These are phyloP conservation scores for Cyberlindnera suaveolens DNA, from an alignment of 805 yeast species.

Conservation along the genomic window DNA sequence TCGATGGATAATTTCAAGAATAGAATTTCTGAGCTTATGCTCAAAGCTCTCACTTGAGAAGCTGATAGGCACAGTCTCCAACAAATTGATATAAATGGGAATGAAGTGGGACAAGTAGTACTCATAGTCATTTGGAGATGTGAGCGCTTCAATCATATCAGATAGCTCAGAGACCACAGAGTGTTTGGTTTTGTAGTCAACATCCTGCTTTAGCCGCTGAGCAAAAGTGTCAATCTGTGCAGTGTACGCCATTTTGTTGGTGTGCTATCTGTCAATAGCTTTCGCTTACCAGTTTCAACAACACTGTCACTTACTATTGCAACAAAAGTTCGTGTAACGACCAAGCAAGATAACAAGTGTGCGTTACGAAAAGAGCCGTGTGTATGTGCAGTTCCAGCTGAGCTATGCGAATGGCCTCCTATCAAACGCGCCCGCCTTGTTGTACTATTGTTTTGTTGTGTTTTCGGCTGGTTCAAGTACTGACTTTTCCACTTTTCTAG, in stretches of 20 bases:
- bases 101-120: slow-evolving; percentile 62
- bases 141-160: slow-evolving; percentile 81
- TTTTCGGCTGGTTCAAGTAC: too few species aligned
- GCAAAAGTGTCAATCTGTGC: slow-evolving; percentile 64
- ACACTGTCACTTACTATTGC: too few species aligned
- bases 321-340: too few species aligned
- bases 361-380: too few species aligned
- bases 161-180: slow-evolving; percentile 74
- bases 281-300: too few species aligned
- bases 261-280: too few species aligned
- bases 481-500: too few species aligned
- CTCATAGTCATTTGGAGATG: slow-evolving; percentile 76
- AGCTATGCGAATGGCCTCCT: too few species aligned
- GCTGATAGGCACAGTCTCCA: slow-evolving; percentile 67
- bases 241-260: slow-evolving; percentile 28
- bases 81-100: slow-evolving; percentile 59
- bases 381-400: too few species aligned
- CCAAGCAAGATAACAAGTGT: too few species aligned
- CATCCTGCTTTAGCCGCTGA: slow-evolving; percentile 46
- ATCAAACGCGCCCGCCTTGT: too few species aligned
- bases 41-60: slow-evolving; percentile 62
- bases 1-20: slow-evolving; percentile 75
- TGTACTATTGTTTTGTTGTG: too few species aligned
- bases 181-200: slow-evolving; percentile 56
- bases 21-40: slow-evolving; percentile 68